These are phyloP conservation scores for Chytriomyces sp. DNA, from an alignment of 192 early-diverging fungal genomes.

Conservation along the genomic window DNA sequence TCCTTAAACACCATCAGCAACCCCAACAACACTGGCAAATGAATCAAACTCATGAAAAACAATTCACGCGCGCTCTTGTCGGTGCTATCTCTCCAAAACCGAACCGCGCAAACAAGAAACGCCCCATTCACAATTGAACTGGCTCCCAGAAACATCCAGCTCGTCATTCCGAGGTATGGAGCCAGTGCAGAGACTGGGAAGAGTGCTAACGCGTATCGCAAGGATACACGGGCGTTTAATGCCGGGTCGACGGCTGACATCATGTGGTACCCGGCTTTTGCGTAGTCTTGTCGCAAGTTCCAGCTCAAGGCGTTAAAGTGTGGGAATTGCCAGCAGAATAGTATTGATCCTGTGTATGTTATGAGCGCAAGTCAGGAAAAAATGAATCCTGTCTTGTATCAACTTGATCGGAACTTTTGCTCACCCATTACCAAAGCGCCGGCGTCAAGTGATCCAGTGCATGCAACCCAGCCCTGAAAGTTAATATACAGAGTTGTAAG, in stretches of 20 bases:
- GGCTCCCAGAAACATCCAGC: conserved; percentile 74
- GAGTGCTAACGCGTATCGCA: conserved; percentile 79
- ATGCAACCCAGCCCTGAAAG: conserved; percentile 82
- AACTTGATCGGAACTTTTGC: no score
- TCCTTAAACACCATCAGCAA: conserved; percentile 90
- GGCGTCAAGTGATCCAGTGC: conserved; percentile 71
- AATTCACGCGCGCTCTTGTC: conserved; percentile 84
- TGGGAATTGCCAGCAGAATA: conserved; percentile 99
- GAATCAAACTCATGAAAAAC: conserved; percentile 90
- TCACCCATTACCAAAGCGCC: conserved; percentile 81
- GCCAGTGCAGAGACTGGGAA: conserved; percentile 69
- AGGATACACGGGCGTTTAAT: conserved; percentile 85
- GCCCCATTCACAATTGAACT: conserved; percentile 78
- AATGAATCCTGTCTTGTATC: not conserved
- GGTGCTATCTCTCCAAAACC: conserved; percentile 80
- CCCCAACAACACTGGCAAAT: conserved; percentile 83
- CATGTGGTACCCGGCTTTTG: conserved; percentile 97
- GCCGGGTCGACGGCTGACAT: conserved; percentile 85
- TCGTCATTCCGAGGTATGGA: conserved; percentile 76
- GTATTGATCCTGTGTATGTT: conserved; percentile 49
- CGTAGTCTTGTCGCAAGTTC: conserved; percentile 92
- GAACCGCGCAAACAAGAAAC: conserved; percentile 71
- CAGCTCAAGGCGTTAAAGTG: conserved; percentile 95
- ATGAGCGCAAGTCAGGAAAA: not conserved
- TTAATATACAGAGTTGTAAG: not conserved